phyloP scores from a whole-genome alignment of 495 filamentous ascomycete genomes.

The Podospora conica region DNA sequence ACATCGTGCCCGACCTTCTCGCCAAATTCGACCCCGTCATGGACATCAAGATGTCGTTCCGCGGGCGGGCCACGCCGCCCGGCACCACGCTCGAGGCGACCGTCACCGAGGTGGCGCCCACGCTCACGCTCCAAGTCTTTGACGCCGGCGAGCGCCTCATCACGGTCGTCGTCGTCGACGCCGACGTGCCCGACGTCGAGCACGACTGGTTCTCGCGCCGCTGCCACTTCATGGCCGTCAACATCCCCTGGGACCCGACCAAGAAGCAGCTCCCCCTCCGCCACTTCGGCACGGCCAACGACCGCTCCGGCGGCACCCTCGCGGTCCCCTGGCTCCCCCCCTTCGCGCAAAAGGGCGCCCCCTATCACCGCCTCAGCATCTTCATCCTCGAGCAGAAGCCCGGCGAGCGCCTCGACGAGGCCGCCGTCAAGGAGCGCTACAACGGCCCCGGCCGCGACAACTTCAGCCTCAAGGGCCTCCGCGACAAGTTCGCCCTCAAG shows the following conservation, averaged over 20 bases:
- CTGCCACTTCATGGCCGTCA: constrained; percentile 76
- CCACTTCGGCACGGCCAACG: constrained; percentile 21
- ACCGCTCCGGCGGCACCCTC: constrained; percentile 41
- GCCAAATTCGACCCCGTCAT: constrained; percentile 70
- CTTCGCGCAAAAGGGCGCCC: constrained; percentile 79
- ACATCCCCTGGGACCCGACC: constrained; percentile 48
- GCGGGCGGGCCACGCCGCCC: constrained; percentile 56
- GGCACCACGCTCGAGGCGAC: constrained; percentile 71
- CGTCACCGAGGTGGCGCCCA: constrained; percentile 61
- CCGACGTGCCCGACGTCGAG: constrained; percentile 79
- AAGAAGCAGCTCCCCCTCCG: constrained; percentile 44
- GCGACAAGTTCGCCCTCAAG: constrained; percentile 57
- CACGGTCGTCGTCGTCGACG: constrained; percentile 77
- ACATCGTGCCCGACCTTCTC: constrained; percentile 89
- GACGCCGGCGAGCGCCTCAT: constrained; percentile 73
- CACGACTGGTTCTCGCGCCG: constrained; percentile 71
- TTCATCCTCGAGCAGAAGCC: constrained; percentile 77
- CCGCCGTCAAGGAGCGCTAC: constrained; percentile 49
- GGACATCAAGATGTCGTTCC: constrained; percentile 76
- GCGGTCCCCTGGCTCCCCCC: constrained; percentile 80
- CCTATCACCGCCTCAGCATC: constrained; percentile 81
- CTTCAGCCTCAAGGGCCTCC: constrained; percentile 67
- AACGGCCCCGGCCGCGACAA: constrained; percentile 45
- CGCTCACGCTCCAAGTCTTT: constrained; percentile 77
- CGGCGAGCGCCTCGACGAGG: constrained; percentile 53